Percentiles rank a stretch among this genome's conserved stretches.
Conservation (phyloP, 2,329 filamentous ascomycete species). For the Helotiales sp. region DNA sequence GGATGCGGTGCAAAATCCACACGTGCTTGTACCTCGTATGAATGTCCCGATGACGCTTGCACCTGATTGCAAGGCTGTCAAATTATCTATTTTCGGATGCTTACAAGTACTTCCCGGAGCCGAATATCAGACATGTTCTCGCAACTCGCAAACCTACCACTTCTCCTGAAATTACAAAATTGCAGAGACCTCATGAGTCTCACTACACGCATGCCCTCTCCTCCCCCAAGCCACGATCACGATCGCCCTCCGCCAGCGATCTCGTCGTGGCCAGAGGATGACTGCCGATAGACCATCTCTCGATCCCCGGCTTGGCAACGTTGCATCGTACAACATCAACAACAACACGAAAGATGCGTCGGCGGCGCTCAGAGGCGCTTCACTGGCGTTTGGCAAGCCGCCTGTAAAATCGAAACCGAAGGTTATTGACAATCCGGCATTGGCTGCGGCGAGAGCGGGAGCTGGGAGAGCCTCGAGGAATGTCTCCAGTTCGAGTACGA, state of each 20-base stretch:
- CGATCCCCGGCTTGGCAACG: constrained; percentile 19
- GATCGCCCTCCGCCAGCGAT: constrained; percentile 19
- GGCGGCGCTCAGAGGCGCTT: constrained; percentile 49
- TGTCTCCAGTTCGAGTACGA: constrained; percentile 25
- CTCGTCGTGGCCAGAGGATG: constrained; percentile 25
- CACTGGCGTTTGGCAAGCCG: constrained; percentile 47
- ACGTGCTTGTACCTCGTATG: neutral
- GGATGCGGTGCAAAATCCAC: neutral
- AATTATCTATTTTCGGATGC: neutral
- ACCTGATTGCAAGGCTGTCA: neutral
- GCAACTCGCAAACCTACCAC: constrained; percentile 6
- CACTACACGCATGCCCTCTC: constrained; percentile 16
- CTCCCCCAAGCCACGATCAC: constrained; percentile 18
- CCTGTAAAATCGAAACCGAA: constrained; percentile 40
- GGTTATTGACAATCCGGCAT: constrained; percentile 40
- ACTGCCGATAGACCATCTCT: constrained; percentile 15
- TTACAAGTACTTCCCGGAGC: neutral
- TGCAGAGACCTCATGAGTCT: constrained; percentile 15
- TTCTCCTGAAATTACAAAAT: neutral
- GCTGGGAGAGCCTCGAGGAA: constrained; percentile 1
- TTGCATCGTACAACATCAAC: constrained; percentile 21
- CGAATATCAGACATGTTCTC: neutral
- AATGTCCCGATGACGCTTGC: neutral
- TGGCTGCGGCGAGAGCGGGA: constrained; percentile 43
- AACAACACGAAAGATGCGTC: constrained; percentile 35